phyloP scores from a whole-genome alignment of 352 stramenopile species.

The Phytophthora hybrid region DNA sequence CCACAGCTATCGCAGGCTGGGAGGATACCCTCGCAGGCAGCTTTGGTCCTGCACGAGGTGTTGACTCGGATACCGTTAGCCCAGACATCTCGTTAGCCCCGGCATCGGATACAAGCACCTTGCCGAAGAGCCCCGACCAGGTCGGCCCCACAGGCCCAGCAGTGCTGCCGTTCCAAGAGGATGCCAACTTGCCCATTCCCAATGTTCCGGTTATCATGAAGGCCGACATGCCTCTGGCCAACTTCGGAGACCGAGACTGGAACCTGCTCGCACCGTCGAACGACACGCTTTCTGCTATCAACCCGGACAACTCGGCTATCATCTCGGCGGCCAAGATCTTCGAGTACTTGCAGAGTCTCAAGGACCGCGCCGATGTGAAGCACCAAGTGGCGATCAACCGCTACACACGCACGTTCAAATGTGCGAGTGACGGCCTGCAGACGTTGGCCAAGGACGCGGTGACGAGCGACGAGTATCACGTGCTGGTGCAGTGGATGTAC shows the following conservation, averaged over 20 bases:
- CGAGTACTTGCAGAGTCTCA: conserved; percentile 37
- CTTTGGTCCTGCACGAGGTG: too few species aligned
- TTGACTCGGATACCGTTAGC: too few species aligned
- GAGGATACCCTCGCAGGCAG: too few species aligned
- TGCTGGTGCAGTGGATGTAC: conserved; percentile 45
- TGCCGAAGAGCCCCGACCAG: neutral
- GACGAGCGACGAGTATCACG: conserved; percentile 34
- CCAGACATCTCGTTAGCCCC: too few species aligned
- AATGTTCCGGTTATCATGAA: conserved; percentile 28
- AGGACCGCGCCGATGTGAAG: conserved; percentile 33
- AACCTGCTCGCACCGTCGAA: conserved; percentile 46
- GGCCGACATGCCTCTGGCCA: conserved; percentile 24
- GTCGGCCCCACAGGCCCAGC: neutral
- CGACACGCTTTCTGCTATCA: conserved; percentile 38
- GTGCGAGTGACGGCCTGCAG: conserved; percentile 37
- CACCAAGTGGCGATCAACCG: conserved; percentile 36
- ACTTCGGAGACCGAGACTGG: conserved; percentile 39
- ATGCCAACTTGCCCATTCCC: conserved; percentile 14
- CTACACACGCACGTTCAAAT: conserved; percentile 46
- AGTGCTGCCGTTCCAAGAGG: conserved; percentile 9
- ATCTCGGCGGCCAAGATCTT: conserved; percentile 46
- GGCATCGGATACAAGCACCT: neutral
- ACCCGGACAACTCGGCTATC: conserved; percentile 35
- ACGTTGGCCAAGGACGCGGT: conserved; percentile 41
- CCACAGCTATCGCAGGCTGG: neutral